Evolutionary conservation across 805 yeast species (phyloP), one percentile per base, ranked within the genome.

Genomic region (Huiozyma sinensis): DNA sequence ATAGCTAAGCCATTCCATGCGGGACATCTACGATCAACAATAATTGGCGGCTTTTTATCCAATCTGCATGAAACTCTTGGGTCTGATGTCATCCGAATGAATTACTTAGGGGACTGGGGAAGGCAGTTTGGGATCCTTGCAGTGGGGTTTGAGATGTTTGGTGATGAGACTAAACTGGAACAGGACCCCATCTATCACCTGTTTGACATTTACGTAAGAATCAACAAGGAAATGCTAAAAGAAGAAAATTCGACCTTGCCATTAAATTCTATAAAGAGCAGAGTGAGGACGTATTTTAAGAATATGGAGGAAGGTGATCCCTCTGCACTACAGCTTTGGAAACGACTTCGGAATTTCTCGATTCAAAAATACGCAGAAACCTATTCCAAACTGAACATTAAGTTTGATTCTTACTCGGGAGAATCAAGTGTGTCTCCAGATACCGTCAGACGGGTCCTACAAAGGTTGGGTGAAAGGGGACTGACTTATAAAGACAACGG

Each of bases 1-100:
- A 90, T 92, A 59, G 99, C 99, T 52, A 92, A 92, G 69, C 99
- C 99, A 9, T 92, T 92, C 83, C 99, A 92, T 63, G 99, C 99
- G 44, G 99, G 99, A 47, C 99, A 92, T 66, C 77, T 92, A 66
- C 82, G 99, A 68, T 84, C 95, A 31, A 92, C 99, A 38, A 92
- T 92, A 60, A 92, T 92, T 62, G 99, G 99, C 55, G 97, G 97
- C 11, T 92, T 88, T 70, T 65, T 92, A 40, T 69, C 95, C 36
- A 90, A 89, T 66, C 72, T 92, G 63, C 85, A 92, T 62, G 96
- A 88, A 67, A 80, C 77, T 53, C 71, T 81, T 46, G 98, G 97
- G 39, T 92, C 90, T 85, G 76, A 86, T n/a, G 98, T 92, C 38
- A 68, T 75, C 53, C 78, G 97, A 68, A 74, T 90, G 71, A 92